phyloP scores from a whole-genome alignment of 148 eudicot genomes.

The Diospyros kaki region DNA sequence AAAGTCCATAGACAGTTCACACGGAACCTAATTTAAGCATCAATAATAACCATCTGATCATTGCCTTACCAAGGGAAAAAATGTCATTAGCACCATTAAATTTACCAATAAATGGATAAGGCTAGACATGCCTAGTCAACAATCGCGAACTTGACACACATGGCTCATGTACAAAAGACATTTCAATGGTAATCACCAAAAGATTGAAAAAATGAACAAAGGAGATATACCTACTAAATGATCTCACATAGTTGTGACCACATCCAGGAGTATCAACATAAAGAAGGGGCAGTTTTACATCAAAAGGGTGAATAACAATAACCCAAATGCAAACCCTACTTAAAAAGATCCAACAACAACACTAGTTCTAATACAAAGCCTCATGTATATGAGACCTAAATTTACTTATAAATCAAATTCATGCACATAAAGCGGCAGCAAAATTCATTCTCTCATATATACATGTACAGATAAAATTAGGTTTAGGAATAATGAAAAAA shows the following conservation, averaged over 20 bases:
- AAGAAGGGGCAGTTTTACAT: background rate
- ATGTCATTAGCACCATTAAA: background rate
- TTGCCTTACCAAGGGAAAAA: background rate
- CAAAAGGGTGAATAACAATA: background rate
- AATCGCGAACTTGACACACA: background rate
- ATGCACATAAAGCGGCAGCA: background rate
- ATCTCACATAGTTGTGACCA: too few species aligned
- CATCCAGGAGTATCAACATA: background rate
- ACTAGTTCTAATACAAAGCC: background rate
- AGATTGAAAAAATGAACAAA: too few species aligned
- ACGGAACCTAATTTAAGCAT: background rate
- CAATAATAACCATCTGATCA: background rate
- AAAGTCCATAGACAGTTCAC: background rate
- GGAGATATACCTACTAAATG: too few species aligned
- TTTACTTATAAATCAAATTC: background rate
- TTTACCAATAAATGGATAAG: background rate
- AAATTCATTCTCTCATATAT: background rate
- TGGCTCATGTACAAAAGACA: background rate
- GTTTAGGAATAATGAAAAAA: background rate
- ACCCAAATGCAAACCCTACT: background rate
- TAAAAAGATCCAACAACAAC: background rate
- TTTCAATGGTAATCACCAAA: background rate
- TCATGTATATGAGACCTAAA: background rate
- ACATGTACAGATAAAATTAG: constrained; percentile 5
- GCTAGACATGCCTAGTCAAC: background rate